These are phyloP conservation scores for Lepidium aucheri DNA, from an alignment of 345 rosid genomes.

Conservation along the genomic window DNA sequence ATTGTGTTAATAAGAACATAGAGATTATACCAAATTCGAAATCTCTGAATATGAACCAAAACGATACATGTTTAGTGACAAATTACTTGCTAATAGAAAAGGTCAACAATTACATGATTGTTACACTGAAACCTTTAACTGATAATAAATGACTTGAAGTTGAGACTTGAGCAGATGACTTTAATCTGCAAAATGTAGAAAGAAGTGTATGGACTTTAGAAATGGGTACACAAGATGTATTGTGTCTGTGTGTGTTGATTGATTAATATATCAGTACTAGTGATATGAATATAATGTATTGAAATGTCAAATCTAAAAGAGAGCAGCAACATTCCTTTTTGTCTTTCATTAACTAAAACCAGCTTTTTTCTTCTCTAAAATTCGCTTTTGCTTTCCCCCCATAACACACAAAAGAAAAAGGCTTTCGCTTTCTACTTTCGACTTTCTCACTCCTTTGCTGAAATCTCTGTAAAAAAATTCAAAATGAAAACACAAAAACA, in stretches of 20 bases:
- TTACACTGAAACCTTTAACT: neutral
- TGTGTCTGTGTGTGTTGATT: too few species aligned
- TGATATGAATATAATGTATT: neutral
- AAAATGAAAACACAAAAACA: neutral
- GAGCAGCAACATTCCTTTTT: conserved; percentile 19
- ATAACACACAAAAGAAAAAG: neutral
- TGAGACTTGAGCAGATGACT: neutral
- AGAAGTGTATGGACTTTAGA: neutral
- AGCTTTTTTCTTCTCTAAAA: conserved; percentile 21
- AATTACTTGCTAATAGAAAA: neutral
- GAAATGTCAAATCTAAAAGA: conserved; percentile 18
- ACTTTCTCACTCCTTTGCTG: conserved; percentile 16
- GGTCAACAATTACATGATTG: neutral
- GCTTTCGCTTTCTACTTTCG: conserved; percentile 20
- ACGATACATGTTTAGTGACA: neutral
- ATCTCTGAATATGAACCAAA: neutral
- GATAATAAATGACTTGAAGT: neutral
- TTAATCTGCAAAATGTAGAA: neutral
- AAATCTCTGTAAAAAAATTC: conserved; percentile 15
- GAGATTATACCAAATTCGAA: neutral
- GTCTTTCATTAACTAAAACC: conserved; percentile 25
- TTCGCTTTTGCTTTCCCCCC: conserved; percentile 21
- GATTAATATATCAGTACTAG: too few species aligned
- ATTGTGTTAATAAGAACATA: neutral
- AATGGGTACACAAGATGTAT: neutral